These are phyloP conservation scores for Phytophthora vignae DNA, from an alignment of 352 stramenopile species.

Conservation along the genomic window DNA sequence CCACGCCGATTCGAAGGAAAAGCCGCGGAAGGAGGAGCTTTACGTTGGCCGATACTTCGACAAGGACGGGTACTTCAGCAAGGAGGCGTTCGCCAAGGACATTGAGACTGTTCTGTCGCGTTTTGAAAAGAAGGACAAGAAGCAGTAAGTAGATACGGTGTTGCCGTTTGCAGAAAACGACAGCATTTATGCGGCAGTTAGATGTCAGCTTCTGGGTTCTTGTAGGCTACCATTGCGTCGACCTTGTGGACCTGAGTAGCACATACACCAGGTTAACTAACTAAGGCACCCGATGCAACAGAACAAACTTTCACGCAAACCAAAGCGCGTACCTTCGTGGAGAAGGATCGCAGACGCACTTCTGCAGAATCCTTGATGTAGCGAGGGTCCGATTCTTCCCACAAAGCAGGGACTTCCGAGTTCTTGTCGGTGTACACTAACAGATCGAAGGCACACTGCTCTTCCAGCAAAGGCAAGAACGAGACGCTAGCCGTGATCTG, in stretches of 20 bases:
- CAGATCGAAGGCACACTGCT: constrained; percentile 99
- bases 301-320: constrained; percentile 22
- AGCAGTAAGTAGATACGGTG: constrained; percentile 55
- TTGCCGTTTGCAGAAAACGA: constrained; percentile 12
- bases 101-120: constrained; percentile 64
- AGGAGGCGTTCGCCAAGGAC: constrained; percentile 77
- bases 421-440: constrained; percentile 99
- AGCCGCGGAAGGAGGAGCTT: constrained; percentile 65
- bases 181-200: constrained; percentile 39
- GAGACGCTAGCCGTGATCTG: constrained; percentile 99
- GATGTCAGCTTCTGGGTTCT: constrained; percentile 88
- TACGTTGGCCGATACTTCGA: constrained; percentile 90
- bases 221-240: constrained; percentile 98
- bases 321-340: constrained; percentile 91
- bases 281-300: neutral
- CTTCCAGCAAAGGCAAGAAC: constrained; percentile 98
- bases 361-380: constrained; percentile 98
- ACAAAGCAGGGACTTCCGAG: constrained; percentile 94
- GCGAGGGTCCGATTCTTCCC: constrained; percentile 98
- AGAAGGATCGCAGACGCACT: constrained; percentile 98
- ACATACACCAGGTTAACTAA: constrained; percentile 23
- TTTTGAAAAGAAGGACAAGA: constrained; percentile 80
- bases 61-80: constrained; percentile 86
- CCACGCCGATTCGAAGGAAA: constrained; percentile 45
- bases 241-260: constrained; percentile 96